These are phyloP conservation scores for Roridomyces roridus DNA, from an alignment of 768 basidiomycete genomes.

Conservation along the genomic window DNA sequence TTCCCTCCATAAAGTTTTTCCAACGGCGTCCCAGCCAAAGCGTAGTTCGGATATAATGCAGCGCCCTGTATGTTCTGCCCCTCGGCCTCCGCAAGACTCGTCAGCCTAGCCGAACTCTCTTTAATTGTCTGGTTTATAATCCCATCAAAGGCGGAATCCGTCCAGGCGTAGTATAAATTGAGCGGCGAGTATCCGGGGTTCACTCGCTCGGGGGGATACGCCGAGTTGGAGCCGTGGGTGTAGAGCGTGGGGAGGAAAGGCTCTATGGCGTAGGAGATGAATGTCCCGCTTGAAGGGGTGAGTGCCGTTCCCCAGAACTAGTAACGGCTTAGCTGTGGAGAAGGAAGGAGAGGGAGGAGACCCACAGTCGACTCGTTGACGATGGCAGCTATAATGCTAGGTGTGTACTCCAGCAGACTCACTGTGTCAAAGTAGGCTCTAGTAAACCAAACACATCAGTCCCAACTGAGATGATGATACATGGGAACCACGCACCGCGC, in stretches of 20 bases:
- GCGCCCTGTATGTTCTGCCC: slow-evolving; percentile 39
- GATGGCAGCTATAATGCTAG: slow-evolving; percentile 45
- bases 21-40: slow-evolving; percentile 45
- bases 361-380: slow-evolving; percentile 50
- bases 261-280: slow-evolving; percentile 57
- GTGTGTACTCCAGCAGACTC: slow-evolving; percentile 43
- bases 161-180: slow-evolving; percentile 34
- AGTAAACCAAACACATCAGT: slow-evolving; percentile 25
- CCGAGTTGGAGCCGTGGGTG: slow-evolving; percentile 44
- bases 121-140: slow-evolving; percentile 36
- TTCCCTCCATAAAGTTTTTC: slow-evolving; percentile 47
- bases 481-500: slow-evolving; percentile 32
- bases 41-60: slow-evolving; percentile 52
- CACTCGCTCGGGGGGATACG: slow-evolving; percentile 49
- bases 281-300: slow-evolving; percentile 34
- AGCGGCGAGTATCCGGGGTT: slow-evolving; percentile 33
- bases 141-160: slow-evolving; percentile 19
- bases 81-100: slow-evolving; percentile 26
- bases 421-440: slow-evolving; percentile 49
- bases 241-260: slow-evolving; percentile 53
- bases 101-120: slow-evolving; percentile 32
- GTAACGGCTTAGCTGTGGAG: too few relatives aligned
- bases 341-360: neutral
- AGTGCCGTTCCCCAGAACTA: slow-evolving; percentile 53
- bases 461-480: too few relatives aligned